These are phyloP conservation scores for Metschnikowia amazonensis DNA, from an alignment of 805 yeast species.

Conservation along the genomic window DNA sequence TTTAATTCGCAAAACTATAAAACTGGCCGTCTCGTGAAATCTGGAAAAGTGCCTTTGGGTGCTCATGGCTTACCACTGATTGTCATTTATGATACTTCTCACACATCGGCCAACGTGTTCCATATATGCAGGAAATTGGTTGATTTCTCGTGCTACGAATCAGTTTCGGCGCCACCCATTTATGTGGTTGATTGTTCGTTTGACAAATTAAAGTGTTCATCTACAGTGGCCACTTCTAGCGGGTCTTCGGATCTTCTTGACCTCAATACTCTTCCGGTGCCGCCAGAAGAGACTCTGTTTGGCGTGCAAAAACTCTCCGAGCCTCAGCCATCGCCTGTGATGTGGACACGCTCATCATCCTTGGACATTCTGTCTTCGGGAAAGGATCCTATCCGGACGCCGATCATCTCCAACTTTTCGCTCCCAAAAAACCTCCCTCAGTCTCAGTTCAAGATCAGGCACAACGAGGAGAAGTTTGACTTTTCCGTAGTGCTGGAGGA, in stretches of 20 bases:
- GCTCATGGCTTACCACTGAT: conserved; percentile 37
- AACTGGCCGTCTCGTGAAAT: neutral
- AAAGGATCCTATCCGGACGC: conserved; percentile 20
- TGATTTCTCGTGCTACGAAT: conserved; percentile 24
- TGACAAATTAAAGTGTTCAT: conserved; percentile 26
- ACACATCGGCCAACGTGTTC: conserved; percentile 37
- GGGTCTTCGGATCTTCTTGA: conserved; percentile 18
- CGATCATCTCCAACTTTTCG: conserved; percentile 49
- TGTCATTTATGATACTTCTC: conserved; percentile 47
- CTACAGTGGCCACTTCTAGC: conserved; percentile 20
- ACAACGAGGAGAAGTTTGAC: conserved; percentile 48
- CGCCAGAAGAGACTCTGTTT: conserved; percentile 1
- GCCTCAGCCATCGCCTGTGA: neutral
- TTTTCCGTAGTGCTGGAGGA: conserved; percentile 6
- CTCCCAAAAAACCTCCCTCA: conserved; percentile 41
- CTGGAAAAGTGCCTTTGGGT: conserved; percentile 12
- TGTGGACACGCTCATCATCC: neutral
- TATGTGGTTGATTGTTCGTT: conserved; percentile 44
- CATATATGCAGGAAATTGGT: conserved; percentile 49
- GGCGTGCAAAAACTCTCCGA: neutral
- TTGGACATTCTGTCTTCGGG: neutral
- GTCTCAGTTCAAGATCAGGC: conserved; percentile 40
- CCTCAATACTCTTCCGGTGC: conserved; percentile 4
- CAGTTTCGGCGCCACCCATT: conserved; percentile 30
- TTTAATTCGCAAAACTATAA: conserved; percentile 9